Conservation (phyloP, 2,329 filamentous ascomycete species). For the Penicillium hordei region DNA sequence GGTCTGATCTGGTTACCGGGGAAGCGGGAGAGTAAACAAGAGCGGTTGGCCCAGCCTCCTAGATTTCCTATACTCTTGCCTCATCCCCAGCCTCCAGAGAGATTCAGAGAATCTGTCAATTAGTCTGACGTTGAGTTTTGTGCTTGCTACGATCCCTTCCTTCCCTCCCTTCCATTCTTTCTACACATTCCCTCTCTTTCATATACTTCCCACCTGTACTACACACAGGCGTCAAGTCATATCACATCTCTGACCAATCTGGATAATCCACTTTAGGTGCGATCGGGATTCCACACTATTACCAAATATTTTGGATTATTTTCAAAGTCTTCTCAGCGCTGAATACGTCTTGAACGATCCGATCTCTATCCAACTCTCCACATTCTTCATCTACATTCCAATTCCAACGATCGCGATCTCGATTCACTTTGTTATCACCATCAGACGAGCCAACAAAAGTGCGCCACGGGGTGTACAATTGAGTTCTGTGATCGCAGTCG, state of each 20-base stretch:
- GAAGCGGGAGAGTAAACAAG: slow-evolving; percentile 43
- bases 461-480: neutral
- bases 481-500: slow-evolving; percentile 7
- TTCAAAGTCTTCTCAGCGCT: neutral
- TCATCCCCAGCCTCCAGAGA: slow-evolving; percentile 39
- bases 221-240: slow-evolving; percentile 16
- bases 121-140: slow-evolving; percentile 24
- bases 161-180: slow-evolving; percentile 30
- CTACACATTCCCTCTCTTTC: slow-evolving; percentile 29
- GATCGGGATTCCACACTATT: slow-evolving; percentile 18
- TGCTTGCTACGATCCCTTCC: slow-evolving; percentile 40
- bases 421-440: neutral
- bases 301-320: slow-evolving; percentile 6
- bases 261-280: slow-evolving; percentile 23
- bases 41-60: slow-evolving; percentile 45
- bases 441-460: neutral
- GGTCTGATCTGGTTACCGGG: slow-evolving; percentile 37
- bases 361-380: slow-evolving; percentile 10
- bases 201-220: slow-evolving; percentile 18
- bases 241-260: slow-evolving; percentile 27
- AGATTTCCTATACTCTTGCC: slow-evolving; percentile 28
- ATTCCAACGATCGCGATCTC: slow-evolving; percentile 20
- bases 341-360: slow-evolving; percentile 8
- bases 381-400: slow-evolving; percentile 34
- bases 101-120: slow-evolving; percentile 9